Percentiles rank a stretch among this genome's conserved stretches.
phyloP scores from a whole-genome alignment of 176 grass and related monocot genomes.

The Oryza meridionalis region DNA sequence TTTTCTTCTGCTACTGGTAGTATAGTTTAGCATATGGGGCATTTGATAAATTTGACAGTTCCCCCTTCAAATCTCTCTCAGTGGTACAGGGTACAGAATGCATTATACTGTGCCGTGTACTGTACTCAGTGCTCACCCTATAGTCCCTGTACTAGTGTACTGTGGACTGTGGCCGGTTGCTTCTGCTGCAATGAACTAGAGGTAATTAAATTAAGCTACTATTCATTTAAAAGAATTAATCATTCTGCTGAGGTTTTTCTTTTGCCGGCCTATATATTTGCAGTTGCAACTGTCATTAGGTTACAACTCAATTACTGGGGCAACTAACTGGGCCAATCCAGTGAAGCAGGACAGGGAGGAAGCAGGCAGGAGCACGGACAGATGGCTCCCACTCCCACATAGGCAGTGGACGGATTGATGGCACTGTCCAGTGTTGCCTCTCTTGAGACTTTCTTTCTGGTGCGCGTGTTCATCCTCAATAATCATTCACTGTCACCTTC shows the following conservation, averaged over 20 bases:
- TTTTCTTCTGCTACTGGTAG: not conserved
- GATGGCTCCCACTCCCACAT: constrained; percentile 6
- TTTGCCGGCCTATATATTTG: not conserved
- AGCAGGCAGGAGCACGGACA: constrained; percentile 29
- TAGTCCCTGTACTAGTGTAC: not conserved
- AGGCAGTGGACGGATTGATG: constrained; percentile 15
- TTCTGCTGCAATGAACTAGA: not conserved
- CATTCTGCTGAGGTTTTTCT: not conserved
- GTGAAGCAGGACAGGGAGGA: not conserved
- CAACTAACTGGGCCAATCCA: not conserved
- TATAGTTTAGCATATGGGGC: not conserved
- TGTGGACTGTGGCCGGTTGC: not conserved
- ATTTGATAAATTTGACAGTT: not conserved
- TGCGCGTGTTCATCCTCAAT: constrained; percentile 40
- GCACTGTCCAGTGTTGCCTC: not conserved
- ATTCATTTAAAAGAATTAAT: too few relatives aligned
- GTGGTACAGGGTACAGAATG: not conserved
- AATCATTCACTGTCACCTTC: constrained; percentile 13
- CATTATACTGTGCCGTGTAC: too few relatives aligned
- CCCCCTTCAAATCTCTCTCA: not conserved
- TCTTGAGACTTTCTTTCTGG: constrained; percentile 29
- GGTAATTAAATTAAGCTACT: too few relatives aligned
- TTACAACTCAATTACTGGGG: not conserved
- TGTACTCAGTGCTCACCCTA: too few relatives aligned
- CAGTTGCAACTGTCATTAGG: constrained; percentile 8